A percentile compares a stretch with the other conserved stretches of the same genome.
phyloP scores from a whole-genome alignment of 2,329 filamentous ascomycete species.

The Aspergillaceae sp. region DNA sequence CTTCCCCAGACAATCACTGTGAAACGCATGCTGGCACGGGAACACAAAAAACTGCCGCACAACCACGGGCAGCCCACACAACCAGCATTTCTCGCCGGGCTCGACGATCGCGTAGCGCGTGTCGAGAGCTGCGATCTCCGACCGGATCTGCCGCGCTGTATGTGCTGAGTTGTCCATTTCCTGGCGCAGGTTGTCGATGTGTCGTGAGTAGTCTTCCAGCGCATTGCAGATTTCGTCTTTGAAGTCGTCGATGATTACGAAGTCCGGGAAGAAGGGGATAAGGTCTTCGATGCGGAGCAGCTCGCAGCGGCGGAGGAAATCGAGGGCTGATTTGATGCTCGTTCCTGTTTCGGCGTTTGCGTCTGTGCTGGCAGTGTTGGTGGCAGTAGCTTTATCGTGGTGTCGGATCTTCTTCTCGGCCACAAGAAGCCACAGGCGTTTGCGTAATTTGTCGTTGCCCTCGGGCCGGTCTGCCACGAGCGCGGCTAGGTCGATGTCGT shows the following conservation, averaged over 20 bases:
- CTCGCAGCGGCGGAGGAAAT: conserved; percentile 85
- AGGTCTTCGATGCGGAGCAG: conserved; percentile 90
- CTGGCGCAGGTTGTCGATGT: conserved; percentile 76
- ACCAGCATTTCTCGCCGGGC: conserved; percentile 87
- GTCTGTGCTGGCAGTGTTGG: too few species aligned
- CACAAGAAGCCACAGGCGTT: conserved; percentile 91
- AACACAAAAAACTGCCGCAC: conserved; percentile 96
- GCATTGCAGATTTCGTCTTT: conserved; percentile 95
- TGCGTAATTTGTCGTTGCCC: conserved; percentile 69
- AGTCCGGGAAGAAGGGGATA: conserved; percentile 97
- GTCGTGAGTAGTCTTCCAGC: conserved; percentile 83
- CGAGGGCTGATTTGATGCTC: conserved; percentile 86
- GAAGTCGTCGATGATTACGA: conserved; percentile 97
- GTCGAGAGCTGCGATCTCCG: conserved; percentile 78
- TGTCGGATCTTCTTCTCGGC: conserved; percentile 82
- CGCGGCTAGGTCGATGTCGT: conserved; percentile 81
- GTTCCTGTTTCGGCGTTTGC: conserved; percentile 49
- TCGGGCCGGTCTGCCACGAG: conserved; percentile 78
- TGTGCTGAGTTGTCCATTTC: conserved; percentile 94
- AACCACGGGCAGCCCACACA: conserved; percentile 75
- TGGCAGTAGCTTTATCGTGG: too few species aligned
- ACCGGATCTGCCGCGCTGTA: conserved; percentile 83
- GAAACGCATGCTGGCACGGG: conserved; percentile 95
- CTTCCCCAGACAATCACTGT: conserved; percentile 84
- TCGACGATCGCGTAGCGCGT: conserved; percentile 92